Conservation (phyloP, 768 basidiomycete species). For the Suillus subalutaceus region DNA sequence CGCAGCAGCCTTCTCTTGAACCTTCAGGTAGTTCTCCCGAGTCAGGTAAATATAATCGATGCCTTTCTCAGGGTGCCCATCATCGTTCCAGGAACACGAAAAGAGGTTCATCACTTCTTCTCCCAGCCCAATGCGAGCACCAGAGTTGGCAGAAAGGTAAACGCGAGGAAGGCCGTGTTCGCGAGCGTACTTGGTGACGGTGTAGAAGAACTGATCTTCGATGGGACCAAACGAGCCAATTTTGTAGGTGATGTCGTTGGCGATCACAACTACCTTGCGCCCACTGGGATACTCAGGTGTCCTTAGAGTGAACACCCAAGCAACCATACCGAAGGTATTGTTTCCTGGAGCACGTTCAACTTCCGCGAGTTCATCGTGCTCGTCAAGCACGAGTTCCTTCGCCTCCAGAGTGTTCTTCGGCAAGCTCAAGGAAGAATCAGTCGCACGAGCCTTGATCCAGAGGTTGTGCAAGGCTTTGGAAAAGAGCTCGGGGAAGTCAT, state of each 20-base stretch:
- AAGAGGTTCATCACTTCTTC: constrained; percentile 90
- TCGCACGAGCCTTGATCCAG: constrained; percentile 75
- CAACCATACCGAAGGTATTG: constrained; percentile 97
- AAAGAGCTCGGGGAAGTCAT: constrained; percentile 99
- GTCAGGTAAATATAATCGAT: constrained; percentile 96
- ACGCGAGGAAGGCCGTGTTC: constrained; percentile 87
- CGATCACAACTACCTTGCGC: constrained; percentile 84
- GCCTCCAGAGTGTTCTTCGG: constrained; percentile 84
- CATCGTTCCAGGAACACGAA: constrained; percentile 89
- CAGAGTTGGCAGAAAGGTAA: constrained; percentile 98
- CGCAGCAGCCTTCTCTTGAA: constrained; percentile 82
- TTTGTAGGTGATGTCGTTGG: constrained; percentile 98
- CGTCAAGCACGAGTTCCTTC: constrained; percentile 91
- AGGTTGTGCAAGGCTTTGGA: constrained; percentile 94
- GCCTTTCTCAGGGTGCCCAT: constrained; percentile 87
- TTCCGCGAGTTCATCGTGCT: constrained; percentile 87
- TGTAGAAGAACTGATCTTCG: constrained; percentile 97
- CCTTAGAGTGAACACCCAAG: constrained; percentile 90
- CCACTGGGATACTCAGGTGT: constrained; percentile 94
- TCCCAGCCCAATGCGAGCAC: constrained; percentile 93
- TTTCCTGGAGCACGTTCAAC: constrained; percentile 92
- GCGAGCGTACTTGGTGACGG: constrained; percentile 92
- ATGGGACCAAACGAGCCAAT: constrained; percentile 97
- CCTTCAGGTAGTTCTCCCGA: constrained; percentile 84
- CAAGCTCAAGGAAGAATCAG: constrained; percentile 64